Base-by-base conservation (phyloP, 139 green algal species). In the Coccomyxa sp. region DNA sequence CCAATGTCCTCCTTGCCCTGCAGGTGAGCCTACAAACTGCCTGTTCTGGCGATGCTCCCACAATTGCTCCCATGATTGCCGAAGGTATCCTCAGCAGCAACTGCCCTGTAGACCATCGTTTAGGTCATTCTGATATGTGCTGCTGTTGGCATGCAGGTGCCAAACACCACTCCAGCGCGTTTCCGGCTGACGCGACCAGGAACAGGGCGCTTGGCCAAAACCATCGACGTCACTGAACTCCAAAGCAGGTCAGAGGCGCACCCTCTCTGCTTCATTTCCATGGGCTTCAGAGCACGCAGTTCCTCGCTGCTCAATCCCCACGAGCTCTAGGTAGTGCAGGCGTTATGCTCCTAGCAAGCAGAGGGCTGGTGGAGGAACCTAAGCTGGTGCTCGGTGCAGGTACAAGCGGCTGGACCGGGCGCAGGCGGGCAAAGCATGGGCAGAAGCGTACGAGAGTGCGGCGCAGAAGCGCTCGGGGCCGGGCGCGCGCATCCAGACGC, bases 1-100 rank as follows among this genome's bases (percentile, higher is more conserved):
- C 75, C 24, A 37, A 80, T 44, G 79, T 85, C 24, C 55, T 87
- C 68, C 82, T 87, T 40, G 82, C 82, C 8, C 72, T 87, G 33
- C 72, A 73, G 34, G 54, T 64, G 50, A 64, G 22, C 50, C 50
- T 64, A n/a, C n/a, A n/a, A n/a, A n/a, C n/a, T n/a, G n/a, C n/a
- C n/a, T n/a, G n/a, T n/a, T n/a, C n/a, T n/a, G n/a, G n/a, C n/a
- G n/a, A n/a, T n/a, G 50, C 50, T 64, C 18, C 50, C 50, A 18
- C 50, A 64, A 4, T 5, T 64, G 22, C 18, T 22, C 5, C 2
- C 5, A 22, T 64, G 18, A 64, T 2, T 64, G 18, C 5, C 27
- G 18, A 12, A 64, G 50, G 1, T 22, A 12, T 64, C 50, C 5
- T 64, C 50, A 18, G 18, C 10, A 31, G 22, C 50, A 64, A 64